Conservation (phyloP, 352 stramenopile species). For the Porosira glacialis region DNA sequence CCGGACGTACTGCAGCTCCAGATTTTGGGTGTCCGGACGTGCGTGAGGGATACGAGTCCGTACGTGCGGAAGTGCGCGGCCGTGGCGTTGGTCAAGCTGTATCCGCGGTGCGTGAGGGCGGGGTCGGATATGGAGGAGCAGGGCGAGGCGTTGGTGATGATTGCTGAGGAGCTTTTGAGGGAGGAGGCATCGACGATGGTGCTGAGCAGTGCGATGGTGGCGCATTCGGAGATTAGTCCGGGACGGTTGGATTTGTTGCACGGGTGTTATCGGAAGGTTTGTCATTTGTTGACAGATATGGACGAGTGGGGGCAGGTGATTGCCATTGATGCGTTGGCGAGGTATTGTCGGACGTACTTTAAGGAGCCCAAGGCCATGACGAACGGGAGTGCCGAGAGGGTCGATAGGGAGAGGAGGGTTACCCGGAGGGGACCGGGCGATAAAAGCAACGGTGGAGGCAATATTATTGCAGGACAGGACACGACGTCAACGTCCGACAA, state of each 20-base stretch:
- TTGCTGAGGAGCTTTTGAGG: slow-evolving; percentile 92
- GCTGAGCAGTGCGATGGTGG: slow-evolving; percentile 90
- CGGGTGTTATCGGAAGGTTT: slow-evolving; percentile 93
- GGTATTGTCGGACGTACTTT: slow-evolving; percentile 96
- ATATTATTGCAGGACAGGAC: background rate
- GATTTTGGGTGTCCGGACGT: slow-evolving; percentile 90
- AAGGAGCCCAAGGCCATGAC: slow-evolving; percentile 81
- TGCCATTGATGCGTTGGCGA: slow-evolving; percentile 87
- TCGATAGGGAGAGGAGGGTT: slow-evolving; percentile 71
- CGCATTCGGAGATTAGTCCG: slow-evolving; percentile 94
- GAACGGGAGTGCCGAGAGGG: slow-evolving; percentile 61
- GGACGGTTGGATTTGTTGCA: slow-evolving; percentile 93
- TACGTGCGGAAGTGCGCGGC: slow-evolving; percentile 97
- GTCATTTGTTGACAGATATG: slow-evolving; percentile 95
- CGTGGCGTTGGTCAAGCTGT: slow-evolving; percentile 94
- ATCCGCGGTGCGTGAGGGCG: slow-evolving; percentile 53
- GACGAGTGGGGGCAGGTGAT: slow-evolving; percentile 98
- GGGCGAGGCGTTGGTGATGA: slow-evolving; percentile 86
- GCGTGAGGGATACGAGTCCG: slow-evolving; percentile 86
- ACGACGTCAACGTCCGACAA: background rate
- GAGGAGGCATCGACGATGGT: slow-evolving; percentile 92
- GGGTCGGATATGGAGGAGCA: slow-evolving; percentile 88
- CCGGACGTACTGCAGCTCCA: slow-evolving; percentile 98
- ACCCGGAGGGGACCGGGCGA: slow-evolving; percentile 41
- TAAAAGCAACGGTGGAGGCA: slow-evolving; percentile 7